Percentiles rank a stretch among this genome's conserved stretches.
These are phyloP conservation scores for Gossypium turneri DNA, from an alignment of 345 rosid species.

Conservation along the genomic window DNA sequence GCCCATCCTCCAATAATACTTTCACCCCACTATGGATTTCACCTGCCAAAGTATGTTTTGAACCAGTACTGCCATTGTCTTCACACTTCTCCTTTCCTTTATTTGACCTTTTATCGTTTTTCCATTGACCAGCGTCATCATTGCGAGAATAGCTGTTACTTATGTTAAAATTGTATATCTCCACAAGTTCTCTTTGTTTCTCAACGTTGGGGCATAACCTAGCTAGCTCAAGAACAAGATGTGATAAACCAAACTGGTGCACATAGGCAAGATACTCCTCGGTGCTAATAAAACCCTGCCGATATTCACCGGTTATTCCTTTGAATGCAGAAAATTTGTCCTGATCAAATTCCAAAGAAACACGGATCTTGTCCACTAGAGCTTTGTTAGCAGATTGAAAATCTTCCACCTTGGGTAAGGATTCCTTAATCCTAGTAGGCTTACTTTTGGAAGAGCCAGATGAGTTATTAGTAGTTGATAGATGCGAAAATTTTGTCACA, in stretches of 20 bases:
- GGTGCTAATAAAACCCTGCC: constrained; percentile 45
- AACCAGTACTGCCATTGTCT: constrained; percentile 18
- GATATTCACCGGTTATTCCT: constrained; percentile 49
- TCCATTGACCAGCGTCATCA: constrained; percentile 18
- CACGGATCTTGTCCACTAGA: constrained; percentile 54
- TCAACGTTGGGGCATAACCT: constrained; percentile 50
- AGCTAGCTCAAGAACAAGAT: constrained; percentile 58
- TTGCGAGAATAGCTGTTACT: constrained; percentile 21
- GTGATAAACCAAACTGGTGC: constrained; percentile 43
- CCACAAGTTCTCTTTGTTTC: constrained; percentile 56
- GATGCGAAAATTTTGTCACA: constrained; percentile 17
- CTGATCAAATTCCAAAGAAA: constrained; percentile 45
- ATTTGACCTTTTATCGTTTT: constrained; percentile 21
- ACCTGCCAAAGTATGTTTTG: constrained; percentile 34
- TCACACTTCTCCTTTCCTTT: constrained; percentile 39
- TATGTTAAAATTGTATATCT: constrained; percentile 38
- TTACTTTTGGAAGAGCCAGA: constrained; percentile 15
- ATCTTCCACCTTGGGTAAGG: constrained; percentile 31
- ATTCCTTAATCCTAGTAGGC: constrained; percentile 26
- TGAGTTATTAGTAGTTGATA: constrained; percentile 2
- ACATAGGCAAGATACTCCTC: constrained; percentile 45
- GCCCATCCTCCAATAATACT: constrained; percentile 40
- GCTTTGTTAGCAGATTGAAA: constrained; percentile 57
- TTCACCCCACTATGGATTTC: constrained; percentile 31
- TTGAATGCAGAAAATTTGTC: constrained; percentile 49